Evolutionary conservation across 768 basidiomycete species (phyloP), one percentile per base, ranked within the genome.

Genomic region (Guyanaporus albipodus): DNA sequence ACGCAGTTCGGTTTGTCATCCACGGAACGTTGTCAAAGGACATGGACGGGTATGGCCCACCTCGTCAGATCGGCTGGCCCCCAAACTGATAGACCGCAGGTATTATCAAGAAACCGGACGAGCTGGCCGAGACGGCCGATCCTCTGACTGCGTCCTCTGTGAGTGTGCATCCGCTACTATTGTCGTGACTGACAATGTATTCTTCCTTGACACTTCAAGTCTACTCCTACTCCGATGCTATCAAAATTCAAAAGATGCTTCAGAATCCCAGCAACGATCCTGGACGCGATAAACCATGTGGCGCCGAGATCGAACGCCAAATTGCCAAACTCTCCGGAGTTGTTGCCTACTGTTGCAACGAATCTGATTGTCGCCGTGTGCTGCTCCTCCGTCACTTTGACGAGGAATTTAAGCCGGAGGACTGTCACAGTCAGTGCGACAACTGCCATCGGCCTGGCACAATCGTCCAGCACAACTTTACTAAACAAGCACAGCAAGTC

Each of bases 61-160:
- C 40, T 23, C 36, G 28, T 32, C 34, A 18, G 42, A 35, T 33
- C 14, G n/a, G 19, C 18, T 11, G 2, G 6, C 19, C 38, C 45
- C 37, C 17, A n/a, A 7, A 42, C 47, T 57, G 34, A 46, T 39
- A 9, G 24, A 35, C 23, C 42, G 28, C 23, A 89, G 87, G 2
- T 89, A 89, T 59, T 93, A 92, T 58, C 92, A 98, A 70, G 96
- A 99, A 70, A 98, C 95, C 0, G 96, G 96, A 6, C 82, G 96
- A 46, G 96, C 94, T 15, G 96, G 96, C 6, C 80, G 96, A 48
- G 96, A 99, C 60, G 91, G 91, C 5, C 64, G 77, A 55, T 77
- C 80, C 2, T 85, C 96, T 0, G 82, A 87, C 41, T 99, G 96
- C 66, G 66, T 96, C 11, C 77, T 98, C 10, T 92, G 91, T 95